Conservation (phyloP, 169 alveolate species). For the Plasmodium fragile region DNA sequence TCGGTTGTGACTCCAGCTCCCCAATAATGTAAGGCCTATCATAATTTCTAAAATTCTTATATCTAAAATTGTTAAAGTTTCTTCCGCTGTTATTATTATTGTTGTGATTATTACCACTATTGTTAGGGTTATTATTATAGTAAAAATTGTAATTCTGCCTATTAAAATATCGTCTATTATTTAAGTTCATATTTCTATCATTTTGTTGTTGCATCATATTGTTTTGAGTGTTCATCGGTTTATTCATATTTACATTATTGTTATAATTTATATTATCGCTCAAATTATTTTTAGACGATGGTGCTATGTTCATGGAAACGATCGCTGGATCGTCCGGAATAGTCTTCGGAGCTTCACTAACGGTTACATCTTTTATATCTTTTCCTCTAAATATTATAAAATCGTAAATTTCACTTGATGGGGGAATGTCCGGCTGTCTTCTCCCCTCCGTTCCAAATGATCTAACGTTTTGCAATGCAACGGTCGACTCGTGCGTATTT, state of each 20-base stretch:
- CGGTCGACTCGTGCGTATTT: slow-evolving; percentile 88
- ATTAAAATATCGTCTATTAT: slow-evolving; percentile 66
- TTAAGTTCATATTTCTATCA: slow-evolving; percentile 60
- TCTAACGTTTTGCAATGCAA: slow-evolving; percentile 90
- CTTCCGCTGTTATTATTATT: slow-evolving; percentile 36
- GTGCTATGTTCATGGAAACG: slow-evolving; percentile 73
- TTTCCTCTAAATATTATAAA: slow-evolving; percentile 88
- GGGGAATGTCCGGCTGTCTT: slow-evolving; percentile 87
- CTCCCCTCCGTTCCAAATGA: slow-evolving; percentile 93
- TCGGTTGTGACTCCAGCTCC: slow-evolving; percentile 72
- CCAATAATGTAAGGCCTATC: slow-evolving; percentile 65
- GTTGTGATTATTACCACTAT: not conserved
- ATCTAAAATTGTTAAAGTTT: slow-evolving; percentile 55
- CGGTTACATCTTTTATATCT: slow-evolving; percentile 89
- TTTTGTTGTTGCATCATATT: slow-evolving; percentile 37
- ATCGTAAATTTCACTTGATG: slow-evolving; percentile 87
- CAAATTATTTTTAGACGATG: slow-evolving; percentile 50
- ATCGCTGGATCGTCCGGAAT: slow-evolving; percentile 78
- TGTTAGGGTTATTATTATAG: slow-evolving; percentile 6
- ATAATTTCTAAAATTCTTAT: slow-evolving; percentile 58
- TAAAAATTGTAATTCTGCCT: slow-evolving; percentile 39
- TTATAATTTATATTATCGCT: slow-evolving; percentile 66
- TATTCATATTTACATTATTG: slow-evolving; percentile 55
- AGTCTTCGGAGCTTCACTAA: slow-evolving; percentile 81
- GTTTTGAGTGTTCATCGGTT: slow-evolving; percentile 38